A percentile compares a stretch with the other conserved stretches of the same genome.
phyloP scores from a whole-genome alignment of 2,329 filamentous ascomycete genomes.

The Penicillium sp. region DNA sequence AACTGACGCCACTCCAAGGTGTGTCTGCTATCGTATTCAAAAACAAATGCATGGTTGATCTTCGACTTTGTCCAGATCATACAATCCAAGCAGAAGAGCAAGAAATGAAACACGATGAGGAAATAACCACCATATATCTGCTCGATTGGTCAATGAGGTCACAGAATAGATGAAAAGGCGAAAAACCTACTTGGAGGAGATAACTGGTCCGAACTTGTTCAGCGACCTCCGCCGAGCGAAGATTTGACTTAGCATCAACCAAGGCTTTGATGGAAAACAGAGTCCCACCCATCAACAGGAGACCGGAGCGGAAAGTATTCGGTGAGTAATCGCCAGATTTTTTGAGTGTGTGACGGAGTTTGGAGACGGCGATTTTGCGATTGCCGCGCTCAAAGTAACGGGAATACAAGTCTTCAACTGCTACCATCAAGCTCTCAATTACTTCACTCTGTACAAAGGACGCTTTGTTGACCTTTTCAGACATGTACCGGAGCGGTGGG shows the following conservation, averaged over 20 bases:
- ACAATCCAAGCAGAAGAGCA: constrained; percentile 83
- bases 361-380: constrained; percentile 84
- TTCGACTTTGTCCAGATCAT: constrained; percentile 78
- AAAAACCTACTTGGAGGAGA: constrained; percentile 60
- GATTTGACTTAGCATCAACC: constrained; percentile 56
- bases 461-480: constrained; percentile 83
- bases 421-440: constrained; percentile 74
- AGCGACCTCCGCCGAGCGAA: constrained; percentile 52
- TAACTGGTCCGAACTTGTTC: constrained; percentile 61
- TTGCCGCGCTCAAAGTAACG: constrained; percentile 93
- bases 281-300: constrained; percentile 67
- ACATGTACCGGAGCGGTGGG: constrained; percentile 77
- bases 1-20: constrained; percentile 87
- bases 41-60: constrained; percentile 95
- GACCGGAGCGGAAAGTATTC: constrained; percentile 60
- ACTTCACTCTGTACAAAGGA: constrained; percentile 90
- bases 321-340: constrained; percentile 60
- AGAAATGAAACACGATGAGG: constrained; percentile 73
- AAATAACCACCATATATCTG: constrained; percentile 93
- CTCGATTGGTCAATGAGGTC: constrained; percentile 25
- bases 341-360: constrained; percentile 71
- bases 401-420: constrained; percentile 87
- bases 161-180: constrained; percentile 1
- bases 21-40: constrained; percentile 88
- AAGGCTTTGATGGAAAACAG: constrained; percentile 68